Evolutionary conservation across 2,329 filamentous ascomycete species (phyloP).

Genomic region (Chaetomiaceae sp.): DNA sequence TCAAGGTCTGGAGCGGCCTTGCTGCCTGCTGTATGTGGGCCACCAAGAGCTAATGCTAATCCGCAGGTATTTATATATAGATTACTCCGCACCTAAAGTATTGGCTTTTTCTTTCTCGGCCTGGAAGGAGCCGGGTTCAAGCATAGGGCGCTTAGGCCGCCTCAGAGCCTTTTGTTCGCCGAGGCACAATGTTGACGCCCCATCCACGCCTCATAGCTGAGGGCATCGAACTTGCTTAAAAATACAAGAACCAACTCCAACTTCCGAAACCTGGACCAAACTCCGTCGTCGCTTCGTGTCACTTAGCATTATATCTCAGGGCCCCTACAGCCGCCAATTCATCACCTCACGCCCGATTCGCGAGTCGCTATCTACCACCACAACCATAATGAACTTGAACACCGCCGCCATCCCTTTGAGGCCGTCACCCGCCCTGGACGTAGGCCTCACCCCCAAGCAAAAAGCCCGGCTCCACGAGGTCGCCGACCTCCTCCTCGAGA

Average conservation of each 20-base stretch:
- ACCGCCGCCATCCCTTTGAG: not conserved
- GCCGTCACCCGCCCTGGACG: not conserved
- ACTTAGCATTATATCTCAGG: too few relatives aligned
- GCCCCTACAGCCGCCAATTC: not conserved
- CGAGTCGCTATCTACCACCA: not conserved
- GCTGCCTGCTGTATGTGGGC: too few relatives aligned
- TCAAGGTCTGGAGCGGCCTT: too few relatives aligned
- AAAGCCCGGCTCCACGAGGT: constrained; percentile 25
- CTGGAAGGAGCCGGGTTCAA: not conserved
- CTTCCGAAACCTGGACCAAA: not conserved
- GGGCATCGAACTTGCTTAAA: not conserved
- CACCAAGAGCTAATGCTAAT: too few relatives aligned
- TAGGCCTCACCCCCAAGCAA: not conserved
- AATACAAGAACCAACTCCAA: not conserved
- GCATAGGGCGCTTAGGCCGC: not conserved
- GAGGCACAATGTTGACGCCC: not conserved
- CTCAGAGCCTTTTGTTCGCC: not conserved
- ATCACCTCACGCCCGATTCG: not conserved
- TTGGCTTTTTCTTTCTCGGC: not conserved
- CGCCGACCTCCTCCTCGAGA: constrained; percentile 27
- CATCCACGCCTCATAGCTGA: too few relatives aligned
- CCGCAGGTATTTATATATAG: too few relatives aligned
- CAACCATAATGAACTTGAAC: not conserved
- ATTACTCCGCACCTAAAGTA: not conserved
- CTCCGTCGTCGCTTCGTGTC: not conserved